Evolutionary conservation across 345 rosid genomes (phyloP), one percentile per base, ranked within the genome.

Genomic region (Lepidium aucheri): DNA sequence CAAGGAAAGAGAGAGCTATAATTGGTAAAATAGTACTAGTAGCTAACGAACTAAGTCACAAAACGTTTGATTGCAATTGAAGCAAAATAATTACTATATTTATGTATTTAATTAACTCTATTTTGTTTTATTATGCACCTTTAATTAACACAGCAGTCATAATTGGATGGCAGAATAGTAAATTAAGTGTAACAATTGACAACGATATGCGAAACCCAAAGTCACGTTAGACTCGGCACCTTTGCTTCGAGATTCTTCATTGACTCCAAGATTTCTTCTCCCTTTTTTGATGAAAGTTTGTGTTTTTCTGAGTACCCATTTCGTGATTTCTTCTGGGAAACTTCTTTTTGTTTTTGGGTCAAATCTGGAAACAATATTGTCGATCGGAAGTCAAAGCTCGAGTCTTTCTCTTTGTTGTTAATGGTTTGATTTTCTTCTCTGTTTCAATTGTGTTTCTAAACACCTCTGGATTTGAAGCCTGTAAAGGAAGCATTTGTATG

Each of bases 341-440:
- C 32, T 24, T 14, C 14, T 26, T 24, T 35, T 18, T 17, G 17
- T 10, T 35, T 9, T 26, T 6, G 30, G 32, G 32, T 34, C n/a
- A 2, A 45, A 59, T 77, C 66, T 53, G 6, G 10, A 18, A 35
- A n/a, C 8, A 33, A 1, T 44, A 61, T 11, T 44, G n/a, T 5
- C 41, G 57, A 63, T 70, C 42, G 15, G 5, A 56, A 47, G 53
- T 56, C 17, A 65, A 65, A 73, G 76, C 16, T 57, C 11, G 47
- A 50, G 22, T 24, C 67, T 65, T 58, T 49, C 1, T 43, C 39
- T 40, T 49, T 18, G 50, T 49, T 17, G 14, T 7, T 55, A 12
- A n/a, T 8, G 69, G 16, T 28, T 54, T 70, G 62, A 41, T 54
- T 12, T 52, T n/a, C 10, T 28, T 18, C 26, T 28, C 15, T 26